phyloP scores from a whole-genome alignment of 176 grass and related monocot species.

The Avena sativa region DNA sequence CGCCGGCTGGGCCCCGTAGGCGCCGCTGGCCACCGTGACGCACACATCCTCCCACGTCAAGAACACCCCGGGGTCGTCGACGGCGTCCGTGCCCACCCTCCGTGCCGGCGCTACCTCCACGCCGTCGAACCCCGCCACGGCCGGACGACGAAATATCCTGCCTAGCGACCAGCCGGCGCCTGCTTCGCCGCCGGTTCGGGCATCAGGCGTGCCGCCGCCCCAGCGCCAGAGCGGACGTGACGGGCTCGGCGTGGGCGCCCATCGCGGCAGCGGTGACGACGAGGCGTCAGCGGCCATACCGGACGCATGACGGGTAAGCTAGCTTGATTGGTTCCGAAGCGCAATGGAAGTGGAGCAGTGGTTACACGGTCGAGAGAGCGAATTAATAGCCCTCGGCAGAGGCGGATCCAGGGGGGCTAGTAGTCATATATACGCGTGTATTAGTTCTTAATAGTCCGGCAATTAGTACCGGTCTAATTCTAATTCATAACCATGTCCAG shows the following conservation, averaged over 20 bases:
- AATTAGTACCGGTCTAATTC: too few relatives aligned
- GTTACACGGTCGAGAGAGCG: not conserved
- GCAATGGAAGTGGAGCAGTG: not conserved
- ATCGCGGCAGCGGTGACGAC: slow-evolving; percentile 51
- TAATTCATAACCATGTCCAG: too few relatives aligned
- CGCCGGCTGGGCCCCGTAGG: not conserved
- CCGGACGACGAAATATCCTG: not conserved
- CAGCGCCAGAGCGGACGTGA: slow-evolving; percentile 39
- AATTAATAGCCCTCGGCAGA: not conserved
- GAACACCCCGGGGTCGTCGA: slow-evolving; percentile 22
- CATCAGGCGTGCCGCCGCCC: slow-evolving; percentile 31
- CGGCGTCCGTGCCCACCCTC: not conserved
- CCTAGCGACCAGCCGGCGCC: not conserved
- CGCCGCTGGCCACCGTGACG: slow-evolving; percentile 39
- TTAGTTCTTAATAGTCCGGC: too few relatives aligned
- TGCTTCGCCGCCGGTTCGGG: not conserved
- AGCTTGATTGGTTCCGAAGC: not conserved
- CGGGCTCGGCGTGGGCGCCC: slow-evolving; percentile 52
- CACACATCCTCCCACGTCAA: slow-evolving; percentile 64
- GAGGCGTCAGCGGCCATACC: slow-evolving; percentile 20
- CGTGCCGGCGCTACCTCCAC: slow-evolving; percentile 18
- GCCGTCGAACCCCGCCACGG: slow-evolving; percentile 9
- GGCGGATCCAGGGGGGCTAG: too few relatives aligned
- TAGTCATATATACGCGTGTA: too few relatives aligned
- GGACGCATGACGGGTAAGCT: not conserved